Conservation (phyloP, 306 rosid genomes). For the Cucurbita argyrosperma region DNA sequence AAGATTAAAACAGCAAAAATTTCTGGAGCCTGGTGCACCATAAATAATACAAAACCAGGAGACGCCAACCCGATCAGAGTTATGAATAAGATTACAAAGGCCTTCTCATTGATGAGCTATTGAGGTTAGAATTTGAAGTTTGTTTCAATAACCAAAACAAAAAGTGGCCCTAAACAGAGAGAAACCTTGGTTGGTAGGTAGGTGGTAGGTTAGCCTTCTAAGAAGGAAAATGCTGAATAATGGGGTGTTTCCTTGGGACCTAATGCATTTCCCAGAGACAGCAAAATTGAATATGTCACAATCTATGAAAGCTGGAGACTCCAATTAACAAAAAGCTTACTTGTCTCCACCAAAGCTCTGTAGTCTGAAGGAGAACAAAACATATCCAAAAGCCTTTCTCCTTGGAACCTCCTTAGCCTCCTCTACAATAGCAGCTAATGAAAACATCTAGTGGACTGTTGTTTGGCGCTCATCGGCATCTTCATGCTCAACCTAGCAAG, state of each 20-base stretch:
- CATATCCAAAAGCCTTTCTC: background rate
- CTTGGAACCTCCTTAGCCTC: background rate
- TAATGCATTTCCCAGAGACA: background rate
- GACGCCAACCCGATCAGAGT: background rate
- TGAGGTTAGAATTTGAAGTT: background rate
- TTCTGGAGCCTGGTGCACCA: background rate
- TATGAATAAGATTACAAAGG: background rate
- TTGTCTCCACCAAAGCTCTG: too few relatives aligned
- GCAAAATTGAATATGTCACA: background rate
- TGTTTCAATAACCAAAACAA: background rate
- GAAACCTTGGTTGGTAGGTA: background rate
- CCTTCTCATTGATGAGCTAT: background rate
- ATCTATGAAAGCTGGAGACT: background rate
- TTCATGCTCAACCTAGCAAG: conserved; percentile 37
- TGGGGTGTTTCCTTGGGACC: background rate
- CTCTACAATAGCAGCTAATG: background rate
- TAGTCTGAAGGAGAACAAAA: too few relatives aligned
- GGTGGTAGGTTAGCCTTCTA: background rate
- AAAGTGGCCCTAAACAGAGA: background rate
- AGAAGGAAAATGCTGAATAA: background rate
- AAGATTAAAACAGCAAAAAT: too few relatives aligned
- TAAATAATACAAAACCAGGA: background rate
- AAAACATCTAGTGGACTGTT: conserved; percentile 17
- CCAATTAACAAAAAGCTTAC: background rate
- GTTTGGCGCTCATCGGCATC: conserved; percentile 33